Conservation (phyloP, 2,329 filamentous ascomycete species). For the Pleomassaria siparia region DNA sequence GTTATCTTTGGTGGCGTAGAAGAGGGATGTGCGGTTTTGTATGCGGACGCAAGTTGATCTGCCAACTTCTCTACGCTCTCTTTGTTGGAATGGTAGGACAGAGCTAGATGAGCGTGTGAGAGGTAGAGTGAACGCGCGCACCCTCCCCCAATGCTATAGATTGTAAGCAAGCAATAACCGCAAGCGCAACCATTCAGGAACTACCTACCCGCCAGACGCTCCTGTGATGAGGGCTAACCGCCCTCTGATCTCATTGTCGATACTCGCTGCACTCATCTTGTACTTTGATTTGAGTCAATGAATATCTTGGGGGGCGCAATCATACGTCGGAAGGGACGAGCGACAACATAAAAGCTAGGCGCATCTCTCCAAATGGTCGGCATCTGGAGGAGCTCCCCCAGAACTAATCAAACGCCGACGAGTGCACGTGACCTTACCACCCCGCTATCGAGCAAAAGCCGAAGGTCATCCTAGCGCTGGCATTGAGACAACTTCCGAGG, state of each 20-base stretch:
- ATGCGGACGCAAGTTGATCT: slow-evolving; percentile 41
- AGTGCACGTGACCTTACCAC: slow-evolving; percentile 7
- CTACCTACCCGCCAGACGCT: slow-evolving; percentile 60
- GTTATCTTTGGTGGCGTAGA: slow-evolving; percentile 47
- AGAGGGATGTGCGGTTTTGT: slow-evolving; percentile 19
- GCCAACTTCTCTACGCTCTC: slow-evolving; percentile 51
- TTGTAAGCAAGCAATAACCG: no score
- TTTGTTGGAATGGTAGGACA: slow-evolving; percentile 60
- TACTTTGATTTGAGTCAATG: background rate
- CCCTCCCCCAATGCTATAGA: slow-evolving; percentile 61
- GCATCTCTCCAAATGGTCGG: background rate
- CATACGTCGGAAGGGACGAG: background rate
- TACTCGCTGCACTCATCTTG: slow-evolving; percentile 6
- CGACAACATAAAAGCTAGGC: background rate
- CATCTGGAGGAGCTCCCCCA: background rate
- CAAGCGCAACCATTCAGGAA: no score
- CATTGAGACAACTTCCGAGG: background rate
- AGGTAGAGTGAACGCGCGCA: slow-evolving; percentile 59
- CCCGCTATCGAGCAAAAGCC: background rate
- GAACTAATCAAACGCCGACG: slow-evolving; percentile 13
- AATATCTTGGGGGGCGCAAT: background rate
- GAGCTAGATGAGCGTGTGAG: slow-evolving; percentile 56
- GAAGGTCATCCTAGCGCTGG: background rate
- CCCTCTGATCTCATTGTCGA: slow-evolving; percentile 49
- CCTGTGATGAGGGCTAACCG: slow-evolving; percentile 62